These are phyloP conservation scores for Pseudocercospora musae DNA, from an alignment of 2,329 filamentous ascomycete species.

Conservation along the genomic window DNA sequence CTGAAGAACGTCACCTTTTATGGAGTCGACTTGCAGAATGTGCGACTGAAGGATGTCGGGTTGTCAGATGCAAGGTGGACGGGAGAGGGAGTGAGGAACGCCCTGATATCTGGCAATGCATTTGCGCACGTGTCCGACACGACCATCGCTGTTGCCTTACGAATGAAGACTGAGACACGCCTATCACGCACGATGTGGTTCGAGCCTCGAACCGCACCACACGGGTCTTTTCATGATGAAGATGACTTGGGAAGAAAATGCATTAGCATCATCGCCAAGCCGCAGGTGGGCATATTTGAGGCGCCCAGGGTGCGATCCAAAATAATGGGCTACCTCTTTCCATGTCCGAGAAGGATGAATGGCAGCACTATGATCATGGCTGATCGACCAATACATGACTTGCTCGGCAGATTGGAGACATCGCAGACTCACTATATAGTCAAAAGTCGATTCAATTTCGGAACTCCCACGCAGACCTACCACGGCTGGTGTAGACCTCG, in stretches of 20 bases:
- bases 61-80: constrained; percentile 7
- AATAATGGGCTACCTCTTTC: constrained; percentile 9
- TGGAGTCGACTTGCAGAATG: constrained; percentile 5
- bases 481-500: constrained; percentile 3
- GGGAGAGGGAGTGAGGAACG: constrained; percentile 4
- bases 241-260: background rate
- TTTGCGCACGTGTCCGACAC: background rate
- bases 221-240: background rate
- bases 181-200: background rate
- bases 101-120: background rate
- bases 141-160: background rate
- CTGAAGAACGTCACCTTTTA: constrained; percentile 13
- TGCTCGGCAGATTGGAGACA: background rate
- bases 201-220: background rate
- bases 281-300: background rate
- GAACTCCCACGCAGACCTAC: constrained; percentile 5
- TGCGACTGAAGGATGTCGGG: constrained; percentile 5
- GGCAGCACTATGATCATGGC: background rate
- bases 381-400: background rate
- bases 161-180: background rate
- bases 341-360: background rate
- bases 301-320: constrained; percentile 4
- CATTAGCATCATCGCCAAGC: background rate
- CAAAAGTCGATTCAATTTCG: constrained; percentile 8
- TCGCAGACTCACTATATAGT: constrained; percentile 1